Percentiles rank a stretch among this genome's conserved stretches.
These are phyloP conservation scores for Diaporthe eres DNA, from an alignment of 2,329 filamentous ascomycete genomes.

Conservation along the genomic window DNA sequence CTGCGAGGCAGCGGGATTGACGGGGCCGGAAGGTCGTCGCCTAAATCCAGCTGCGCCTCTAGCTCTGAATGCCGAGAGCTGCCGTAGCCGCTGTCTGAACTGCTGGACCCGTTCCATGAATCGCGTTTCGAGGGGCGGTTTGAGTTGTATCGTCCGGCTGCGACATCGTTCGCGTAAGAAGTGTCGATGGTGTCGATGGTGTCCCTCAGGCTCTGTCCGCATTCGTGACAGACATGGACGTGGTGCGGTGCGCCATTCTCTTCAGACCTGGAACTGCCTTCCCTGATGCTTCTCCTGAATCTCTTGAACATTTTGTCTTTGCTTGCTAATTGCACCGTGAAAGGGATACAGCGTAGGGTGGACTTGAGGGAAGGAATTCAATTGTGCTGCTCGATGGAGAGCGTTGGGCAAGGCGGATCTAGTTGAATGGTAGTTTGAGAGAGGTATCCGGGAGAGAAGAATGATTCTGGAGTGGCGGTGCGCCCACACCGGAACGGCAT, in stretches of 20 bases:
- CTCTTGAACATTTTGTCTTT: slow-evolving; percentile 32
- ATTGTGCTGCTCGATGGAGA: background rate
- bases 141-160: background rate
- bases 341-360: background rate
- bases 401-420: background rate
- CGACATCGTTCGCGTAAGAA: background rate
- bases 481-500: slow-evolving; percentile 11
- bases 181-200: background rate
- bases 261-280: background rate
- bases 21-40: background rate
- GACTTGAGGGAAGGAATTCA: background rate
- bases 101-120: slow-evolving; percentile 31
- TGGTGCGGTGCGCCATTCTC: background rate
- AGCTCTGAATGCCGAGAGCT: slow-evolving; percentile 1
- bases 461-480: background rate
- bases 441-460: background rate
- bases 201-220: slow-evolving; percentile 24
- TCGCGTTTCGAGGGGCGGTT: background rate
- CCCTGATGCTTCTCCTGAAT: slow-evolving; percentile 22
- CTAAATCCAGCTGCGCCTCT: background rate
- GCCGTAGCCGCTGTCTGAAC: slow-evolving; percentile 40
- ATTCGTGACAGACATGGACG: slow-evolving; percentile 32
- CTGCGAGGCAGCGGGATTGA: background rate
- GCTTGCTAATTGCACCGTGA: background rate
- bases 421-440: background rate